phyloP scores from a whole-genome alignment of 177 flowering plant genomes.

The Vitis hybrid region DNA sequence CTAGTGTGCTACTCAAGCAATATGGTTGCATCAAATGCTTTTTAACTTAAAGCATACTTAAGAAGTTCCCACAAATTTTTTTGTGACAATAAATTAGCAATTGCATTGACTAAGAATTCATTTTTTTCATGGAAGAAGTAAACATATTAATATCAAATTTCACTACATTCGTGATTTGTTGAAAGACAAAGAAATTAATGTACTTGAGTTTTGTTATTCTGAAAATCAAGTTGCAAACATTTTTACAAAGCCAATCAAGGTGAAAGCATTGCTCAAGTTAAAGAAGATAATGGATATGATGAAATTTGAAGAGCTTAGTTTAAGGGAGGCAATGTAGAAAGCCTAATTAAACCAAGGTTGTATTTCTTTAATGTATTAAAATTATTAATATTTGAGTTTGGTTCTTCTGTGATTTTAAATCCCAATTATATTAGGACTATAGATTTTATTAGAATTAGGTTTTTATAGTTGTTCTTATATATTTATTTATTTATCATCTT shows the following conservation, averaged over 20 bases:
- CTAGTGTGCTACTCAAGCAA: neutral
- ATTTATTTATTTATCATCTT: no score
- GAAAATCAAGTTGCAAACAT: neutral
- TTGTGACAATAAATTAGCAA: conserved; percentile 10
- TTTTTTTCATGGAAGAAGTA: conserved; percentile 10
- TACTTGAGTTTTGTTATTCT: neutral
- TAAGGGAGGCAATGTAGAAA: no score
- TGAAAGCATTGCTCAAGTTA: no score
- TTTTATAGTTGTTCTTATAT: no score
- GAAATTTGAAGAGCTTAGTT: no score
- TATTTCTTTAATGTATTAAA: no score
- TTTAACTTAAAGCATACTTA: neutral
- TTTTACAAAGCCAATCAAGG: neutral
- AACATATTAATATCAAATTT: conserved; percentile 15
- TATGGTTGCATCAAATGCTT: conserved; percentile 5
- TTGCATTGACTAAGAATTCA: conserved; percentile 12
- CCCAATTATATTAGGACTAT: no score
- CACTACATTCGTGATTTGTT: neutral
- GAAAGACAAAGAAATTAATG: neutral
- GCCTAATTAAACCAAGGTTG: no score
- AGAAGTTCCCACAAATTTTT: neutral
- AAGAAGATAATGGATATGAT: no score
- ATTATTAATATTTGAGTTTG: no score
- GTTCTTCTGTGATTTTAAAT: no score
- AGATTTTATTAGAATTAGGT: no score